Base-by-base conservation (phyloP, 2,329 filamentous ascomycete genomes). In the Aspergillus sp. region DNA sequence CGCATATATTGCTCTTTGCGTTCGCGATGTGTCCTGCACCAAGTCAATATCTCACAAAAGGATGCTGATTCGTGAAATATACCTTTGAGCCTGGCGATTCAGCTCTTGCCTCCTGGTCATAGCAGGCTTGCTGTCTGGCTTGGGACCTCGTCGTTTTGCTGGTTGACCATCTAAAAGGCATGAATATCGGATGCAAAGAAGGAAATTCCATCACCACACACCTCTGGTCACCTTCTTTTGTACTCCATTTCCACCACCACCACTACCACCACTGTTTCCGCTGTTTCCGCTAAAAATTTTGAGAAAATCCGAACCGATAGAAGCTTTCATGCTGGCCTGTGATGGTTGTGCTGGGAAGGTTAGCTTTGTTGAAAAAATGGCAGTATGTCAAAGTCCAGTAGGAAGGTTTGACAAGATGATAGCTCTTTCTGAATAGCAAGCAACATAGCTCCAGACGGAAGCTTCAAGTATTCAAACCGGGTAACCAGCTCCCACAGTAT, bases 1-100 rank as follows among this genome's bases (percentile, higher is more conserved):
- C 94, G 94, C 73, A 96, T 94, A 66, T 97, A 97, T 57, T 90
- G 79, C 69, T 97, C 93, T 66, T 97, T 97, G 54, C 93, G 83
- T 70, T 97, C 93, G 44, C 93, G 89, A 68, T 98, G 93, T 12
- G 93, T 97, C 62, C 93, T 95, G 61, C 43, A 45, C 33, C n/a
- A 7, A 26, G 38, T 40, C 38, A 40, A 30, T 33, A 33, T 31
- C 8, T n/a, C 12, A n/a, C 19, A 27, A 30, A 28, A 13, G 5
- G 37, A 35, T 34, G 30, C 35, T 19, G 31, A 13, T 13, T 9
- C 12, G 2, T 12, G 13, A 39, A 27, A 28, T 19, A 33, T 80
- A 94, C 90, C 90, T 85, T 68, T 97, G 93, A 28, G 93, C 93
- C 71, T 97, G 91, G 51, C 93, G 82, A 64, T 97, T 97, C 48